Evolutionary conservation across 257 asterid genomes (phyloP).

Genomic region (Nicotiana otophora): DNA sequence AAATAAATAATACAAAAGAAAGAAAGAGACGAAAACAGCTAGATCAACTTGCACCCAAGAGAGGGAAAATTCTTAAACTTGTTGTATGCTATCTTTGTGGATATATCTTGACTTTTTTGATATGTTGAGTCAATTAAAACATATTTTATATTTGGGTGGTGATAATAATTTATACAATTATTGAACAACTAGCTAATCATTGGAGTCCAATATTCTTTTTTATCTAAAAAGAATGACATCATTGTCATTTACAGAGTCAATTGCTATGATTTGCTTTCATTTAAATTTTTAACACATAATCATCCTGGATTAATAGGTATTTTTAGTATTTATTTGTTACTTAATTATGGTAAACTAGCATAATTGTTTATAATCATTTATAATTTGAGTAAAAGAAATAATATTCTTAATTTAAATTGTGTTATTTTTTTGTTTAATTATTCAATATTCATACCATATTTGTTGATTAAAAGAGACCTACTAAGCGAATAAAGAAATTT

Average conservation of each 20-base stretch:
- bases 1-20: too few relatives aligned
- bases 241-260: neutral
- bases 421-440: too few relatives aligned
- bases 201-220: neutral
- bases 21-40: too few relatives aligned
- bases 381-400: neutral
- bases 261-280: neutral
- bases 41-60: neutral
- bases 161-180: neutral
- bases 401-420: neutral
- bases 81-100: constrained; percentile 5
- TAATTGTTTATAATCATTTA: too few relatives aligned
- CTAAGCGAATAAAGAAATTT: too few relatives aligned
- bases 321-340: neutral
- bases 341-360: neutral
- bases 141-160: constrained; percentile 9
- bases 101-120: neutral
- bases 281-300: neutral
- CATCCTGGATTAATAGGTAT: neutral
- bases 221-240: neutral
- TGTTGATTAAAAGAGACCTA: too few relatives aligned
- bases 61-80: neutral
- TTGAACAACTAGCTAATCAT: neutral
- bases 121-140: neutral
- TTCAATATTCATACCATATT: too few relatives aligned